These are phyloP conservation scores for Tylopilus orsonianus DNA, from an alignment of 1,284 basidiomycete species.

Conservation along the genomic window DNA sequence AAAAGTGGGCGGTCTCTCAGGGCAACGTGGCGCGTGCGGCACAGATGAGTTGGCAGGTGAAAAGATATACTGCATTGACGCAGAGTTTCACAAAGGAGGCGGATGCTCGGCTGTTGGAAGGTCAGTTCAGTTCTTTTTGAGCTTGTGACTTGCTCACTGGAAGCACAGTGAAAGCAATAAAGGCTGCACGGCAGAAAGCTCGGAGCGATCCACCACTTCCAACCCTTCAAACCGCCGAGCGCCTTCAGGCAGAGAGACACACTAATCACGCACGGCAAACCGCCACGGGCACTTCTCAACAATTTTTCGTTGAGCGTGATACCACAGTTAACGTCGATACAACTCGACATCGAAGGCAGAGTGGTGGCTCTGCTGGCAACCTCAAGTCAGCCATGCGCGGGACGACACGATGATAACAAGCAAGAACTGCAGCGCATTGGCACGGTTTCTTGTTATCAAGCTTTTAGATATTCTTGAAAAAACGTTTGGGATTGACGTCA, in stretches of 20 bases:
- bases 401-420: constrained; percentile 24
- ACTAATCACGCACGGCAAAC: constrained; percentile 33
- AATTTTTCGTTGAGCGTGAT: constrained; percentile 32
- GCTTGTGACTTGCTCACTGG: constrained; percentile 12
- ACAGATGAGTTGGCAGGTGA: constrained; percentile 79
- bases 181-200: constrained; percentile 21
- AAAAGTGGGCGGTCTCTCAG: constrained; percentile 77
- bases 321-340: constrained; percentile 26
- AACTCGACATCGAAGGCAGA: constrained; percentile 33
- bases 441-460: constrained; percentile 5
- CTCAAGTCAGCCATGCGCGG: constrained; percentile 35
- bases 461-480: constrained; percentile 12
- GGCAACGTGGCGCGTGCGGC: constrained; percentile 70
- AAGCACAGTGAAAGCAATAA: constrained; percentile 30
- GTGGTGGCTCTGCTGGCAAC: constrained; percentile 28
- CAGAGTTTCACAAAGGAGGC: constrained; percentile 78
- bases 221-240: constrained; percentile 26
- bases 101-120: constrained; percentile 68
- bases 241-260: constrained; percentile 23
- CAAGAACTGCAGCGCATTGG: background rate
- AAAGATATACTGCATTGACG: constrained; percentile 73
- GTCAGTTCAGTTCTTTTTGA: constrained; percentile 38
- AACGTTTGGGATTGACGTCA: constrained; percentile 6
- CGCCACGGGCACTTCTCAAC: constrained; percentile 19
- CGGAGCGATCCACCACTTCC: constrained; percentile 16